These are phyloP conservation scores for Gynostemma pentaphyllum DNA, from an alignment of 306 rosid species.

Conservation along the genomic window DNA sequence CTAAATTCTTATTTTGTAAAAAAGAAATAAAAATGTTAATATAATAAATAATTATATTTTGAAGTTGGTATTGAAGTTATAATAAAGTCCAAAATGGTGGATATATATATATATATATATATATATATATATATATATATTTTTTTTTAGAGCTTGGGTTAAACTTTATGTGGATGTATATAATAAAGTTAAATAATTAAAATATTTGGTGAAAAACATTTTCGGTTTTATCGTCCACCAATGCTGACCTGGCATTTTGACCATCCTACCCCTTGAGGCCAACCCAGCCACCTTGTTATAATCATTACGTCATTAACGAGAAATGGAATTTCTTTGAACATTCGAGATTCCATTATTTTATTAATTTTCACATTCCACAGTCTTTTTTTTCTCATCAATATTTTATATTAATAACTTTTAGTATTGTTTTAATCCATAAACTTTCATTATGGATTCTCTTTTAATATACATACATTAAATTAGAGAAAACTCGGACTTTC, in stretches of 20 bases:
- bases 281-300: not conserved
- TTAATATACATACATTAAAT: too few species aligned
- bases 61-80: not conserved
- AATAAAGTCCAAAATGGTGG: not conserved
- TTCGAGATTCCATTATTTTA: not conserved
- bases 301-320: not conserved
- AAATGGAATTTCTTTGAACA: not conserved
- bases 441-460: too few species aligned
- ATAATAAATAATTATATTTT: not conserved
- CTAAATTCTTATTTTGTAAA: too few species aligned
- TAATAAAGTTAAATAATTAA: not conserved
- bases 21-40: too few species aligned
- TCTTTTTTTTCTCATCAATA: too few species aligned
- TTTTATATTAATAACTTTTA: too few species aligned
- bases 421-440: too few species aligned
- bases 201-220: not conserved
- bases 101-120: not conserved
- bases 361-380: too few species aligned
- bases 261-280: not conserved
- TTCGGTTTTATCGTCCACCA: slow-evolving; percentile 5
- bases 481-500: too few species aligned
- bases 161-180: not conserved
- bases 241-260: not conserved
- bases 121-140: too few species aligned
- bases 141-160: not conserved